A percentile compares a stretch with the other conserved stretches of the same genome.
These are phyloP conservation scores for Lentinula aciculospora DNA, from an alignment of 768 basidiomycete genomes.

Conservation along the genomic window DNA sequence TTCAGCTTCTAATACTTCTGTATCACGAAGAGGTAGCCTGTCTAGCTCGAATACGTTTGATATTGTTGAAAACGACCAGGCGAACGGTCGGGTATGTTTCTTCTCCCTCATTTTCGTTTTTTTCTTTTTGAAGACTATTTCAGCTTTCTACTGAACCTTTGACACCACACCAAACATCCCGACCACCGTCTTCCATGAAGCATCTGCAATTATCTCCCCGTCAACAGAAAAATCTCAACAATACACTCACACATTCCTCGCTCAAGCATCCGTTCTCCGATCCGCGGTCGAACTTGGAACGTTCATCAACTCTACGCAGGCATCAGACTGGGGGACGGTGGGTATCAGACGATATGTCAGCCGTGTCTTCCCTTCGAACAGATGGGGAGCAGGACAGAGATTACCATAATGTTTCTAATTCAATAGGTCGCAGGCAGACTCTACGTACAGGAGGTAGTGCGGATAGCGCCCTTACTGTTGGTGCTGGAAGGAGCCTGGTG, in stretches of 20 bases:
- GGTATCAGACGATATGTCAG: slow-evolving; percentile 40
- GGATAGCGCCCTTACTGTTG: slow-evolving; percentile 50
- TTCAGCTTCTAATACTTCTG: not conserved
- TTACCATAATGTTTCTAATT: not conserved
- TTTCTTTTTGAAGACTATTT: not conserved
- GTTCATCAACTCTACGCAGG: slow-evolving; percentile 19
- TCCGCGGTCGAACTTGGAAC: not conserved
- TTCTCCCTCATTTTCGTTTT: slow-evolving; percentile 17
- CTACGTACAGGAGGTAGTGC: slow-evolving; percentile 57
- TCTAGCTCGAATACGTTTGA: not conserved
- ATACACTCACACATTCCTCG: not conserved
- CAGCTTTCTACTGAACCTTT: slow-evolving; percentile 30
- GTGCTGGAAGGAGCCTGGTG: slow-evolving; percentile 49
- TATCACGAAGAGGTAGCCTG: not conserved
- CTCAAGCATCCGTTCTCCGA: not conserved
- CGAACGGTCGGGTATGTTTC: slow-evolving; percentile 19
- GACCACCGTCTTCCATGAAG: not conserved
- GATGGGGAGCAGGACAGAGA: slow-evolving; percentile 20
- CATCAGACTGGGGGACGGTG: slow-evolving; percentile 42
- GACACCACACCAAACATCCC: slow-evolving; percentile 26
- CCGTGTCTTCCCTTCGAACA: slow-evolving; percentile 14
- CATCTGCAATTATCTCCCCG: slow-evolving; percentile 2
- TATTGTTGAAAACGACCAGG: not conserved
- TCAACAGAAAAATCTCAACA: slow-evolving; percentile 6
- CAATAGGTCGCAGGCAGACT: slow-evolving; percentile 46